Evolutionary conservation across 305 asterid genomes (phyloP).

Genomic region (Fraxinus albicans): DNA sequence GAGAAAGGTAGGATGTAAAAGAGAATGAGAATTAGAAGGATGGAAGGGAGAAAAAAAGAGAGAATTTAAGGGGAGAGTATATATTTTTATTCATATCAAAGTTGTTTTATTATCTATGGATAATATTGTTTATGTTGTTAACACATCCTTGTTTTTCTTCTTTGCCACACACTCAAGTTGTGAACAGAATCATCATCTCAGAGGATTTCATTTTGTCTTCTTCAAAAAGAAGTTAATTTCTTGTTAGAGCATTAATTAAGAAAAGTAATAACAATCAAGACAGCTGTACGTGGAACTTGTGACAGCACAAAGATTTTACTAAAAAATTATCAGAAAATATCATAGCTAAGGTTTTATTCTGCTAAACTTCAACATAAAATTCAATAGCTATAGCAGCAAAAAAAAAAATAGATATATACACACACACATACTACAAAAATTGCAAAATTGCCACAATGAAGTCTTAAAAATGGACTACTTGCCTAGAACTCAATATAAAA

Average conservation of each 20-base stretch:
- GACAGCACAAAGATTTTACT: background rate
- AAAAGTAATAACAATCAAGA: constrained; percentile 5
- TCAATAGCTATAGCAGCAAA: background rate
- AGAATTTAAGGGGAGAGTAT: background rate
- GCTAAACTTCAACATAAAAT: background rate
- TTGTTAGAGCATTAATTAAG: constrained; percentile 1
- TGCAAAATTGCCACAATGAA: background rate
- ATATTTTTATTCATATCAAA: background rate
- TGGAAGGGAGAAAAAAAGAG: too few species aligned
- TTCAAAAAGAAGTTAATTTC: constrained; percentile 1
- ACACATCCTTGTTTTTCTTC: background rate
- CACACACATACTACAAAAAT: background rate
- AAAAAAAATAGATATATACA: background rate
- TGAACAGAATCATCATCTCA: background rate
- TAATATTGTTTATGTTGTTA: background rate
- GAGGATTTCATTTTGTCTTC: constrained; percentile 4
- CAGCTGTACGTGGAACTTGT: constrained; percentile 7
- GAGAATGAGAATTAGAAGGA: background rate
- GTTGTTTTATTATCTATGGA: background rate
- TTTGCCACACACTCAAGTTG: constrained; percentile 4
- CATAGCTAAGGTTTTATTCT: background rate
- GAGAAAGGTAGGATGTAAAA: background rate
- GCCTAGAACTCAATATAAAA: background rate
- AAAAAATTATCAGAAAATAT: too few species aligned
- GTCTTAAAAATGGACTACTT: background rate